Conservation (phyloP, 306 rosid genomes). For the Dryas drummondii region DNA sequence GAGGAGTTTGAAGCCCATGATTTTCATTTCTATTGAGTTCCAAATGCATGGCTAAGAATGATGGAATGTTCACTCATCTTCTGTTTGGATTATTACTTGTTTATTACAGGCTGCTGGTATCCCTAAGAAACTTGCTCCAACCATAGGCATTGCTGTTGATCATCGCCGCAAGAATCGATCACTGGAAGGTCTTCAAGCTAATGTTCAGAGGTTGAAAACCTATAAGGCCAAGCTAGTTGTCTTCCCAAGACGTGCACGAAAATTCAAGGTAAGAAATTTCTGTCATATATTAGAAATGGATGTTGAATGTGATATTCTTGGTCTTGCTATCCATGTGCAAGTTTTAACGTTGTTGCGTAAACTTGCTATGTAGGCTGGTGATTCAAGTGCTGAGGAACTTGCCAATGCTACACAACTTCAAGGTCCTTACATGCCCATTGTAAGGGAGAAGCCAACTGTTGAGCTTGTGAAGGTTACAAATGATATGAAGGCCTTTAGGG, state of each 20-base stretch:
- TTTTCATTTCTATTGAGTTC: too few species aligned
- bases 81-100: background rate
- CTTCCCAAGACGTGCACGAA: conserved; percentile 69
- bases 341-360: too few species aligned
- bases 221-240: conserved; percentile 72
- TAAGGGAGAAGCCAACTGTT: too few species aligned
- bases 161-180: conserved; percentile 65
- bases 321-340: background rate
- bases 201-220: conserved; percentile 66
- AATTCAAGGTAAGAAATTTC: conserved; percentile 42
- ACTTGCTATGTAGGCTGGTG: too few species aligned
- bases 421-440: too few species aligned
- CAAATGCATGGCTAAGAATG: too few species aligned
- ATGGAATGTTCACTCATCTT: background rate
- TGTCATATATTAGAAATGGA: background rate
- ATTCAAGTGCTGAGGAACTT: too few species aligned
- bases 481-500: conserved; percentile 53
- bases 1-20: too few species aligned
- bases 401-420: too few species aligned
- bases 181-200: conserved; percentile 56
- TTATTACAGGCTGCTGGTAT: conserved; percentile 59
- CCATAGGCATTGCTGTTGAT: conserved; percentile 67
- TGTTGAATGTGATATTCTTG: background rate
- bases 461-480: conserved; percentile 48
- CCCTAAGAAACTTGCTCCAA: conserved; percentile 64